Base-by-base conservation (phyloP, 441 rosid species). In the Bocquillonia castaneifolia region DNA sequence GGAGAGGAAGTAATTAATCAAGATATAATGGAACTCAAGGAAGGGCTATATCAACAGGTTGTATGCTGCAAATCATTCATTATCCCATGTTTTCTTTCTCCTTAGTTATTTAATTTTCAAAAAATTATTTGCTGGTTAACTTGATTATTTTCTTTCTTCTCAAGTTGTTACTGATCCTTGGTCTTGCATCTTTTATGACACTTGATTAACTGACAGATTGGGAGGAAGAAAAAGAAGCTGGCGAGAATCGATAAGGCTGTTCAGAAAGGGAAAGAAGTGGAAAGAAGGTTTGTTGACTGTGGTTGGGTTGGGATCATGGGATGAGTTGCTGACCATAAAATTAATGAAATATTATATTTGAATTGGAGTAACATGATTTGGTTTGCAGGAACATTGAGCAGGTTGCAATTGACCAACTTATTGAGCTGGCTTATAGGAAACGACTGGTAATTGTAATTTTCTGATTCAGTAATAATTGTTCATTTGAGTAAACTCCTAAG, bases 361-460 rank as follows among this genome's bases (percentile, higher is more conserved):
- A 72, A 72, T 64, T 64, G 59, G 69, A 52, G 22, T 74, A 63
- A 70, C 50, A 61, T 63, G 50, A 50, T 63, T 69, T 64, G n/a
- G 39, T 65, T 63, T 81, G 82, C 91, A 93, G 99, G 85, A 86
- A 77, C 53, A 52, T 79, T 47, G 99, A 86, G 80, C 77, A 81
- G 63, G 76, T 77, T 62, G 99, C 96, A 37, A 86, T 93, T 90
- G 87, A 91, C 72, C 94, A 88, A 70, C 95, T 89, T 74, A 74
- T 89, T 63, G 89, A 89, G 83, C 85, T 83, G 77, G 96, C 97
- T 66, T 87, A 88, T 81, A 88, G 70, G 75, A 89, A 85, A 81
- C 75, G 88, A 79, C 64, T 87, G 99, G 99, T 93, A 86, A 72
- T 68, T 75, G 66, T 47, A 63, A 60, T 36, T 48, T 29, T 65